Base-by-base conservation (phyloP, 106 monocot species). In the Apostasia shenzhenica region DNA sequence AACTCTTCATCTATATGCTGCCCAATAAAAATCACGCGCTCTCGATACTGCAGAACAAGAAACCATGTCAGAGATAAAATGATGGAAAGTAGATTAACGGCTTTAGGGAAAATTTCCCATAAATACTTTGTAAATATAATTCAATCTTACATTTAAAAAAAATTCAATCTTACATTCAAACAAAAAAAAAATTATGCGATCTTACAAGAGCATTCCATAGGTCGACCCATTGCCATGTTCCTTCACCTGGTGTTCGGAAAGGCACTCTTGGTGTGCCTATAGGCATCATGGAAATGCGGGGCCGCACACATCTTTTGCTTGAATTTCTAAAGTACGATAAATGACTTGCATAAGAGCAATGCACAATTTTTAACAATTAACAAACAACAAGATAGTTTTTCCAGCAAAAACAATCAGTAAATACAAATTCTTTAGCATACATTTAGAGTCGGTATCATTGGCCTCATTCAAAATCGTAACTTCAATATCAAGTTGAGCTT, bases 191-290 rank as follows among this genome's bases (percentile, higher is more conserved):
- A 8, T 47, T 13, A 26, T 26, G 26, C 26, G 5, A 55, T 74
- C 91, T 83, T 85, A 92, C 95, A 75, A 95, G 81, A 74, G 91
- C 95, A 88, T 95, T 91, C 88, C 88, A 95, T 8, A 95, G 71
- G 72, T 91, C 95, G 59, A 95, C 82, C 88, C 88, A 95, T 56
- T 91, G 88, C 82, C 86, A 91, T 50, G 84, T 86, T 78, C 91
- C 88, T 82, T 91, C 88, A 74, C 88, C 91, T 13, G 91, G 88
- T 68, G 91, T 88, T 73, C 80, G 75, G 67, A 78, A 95, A 55
- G 88, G 86, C 43, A 95, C 95, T 67, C 91, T 83, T 42, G 95
- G 95, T 41, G 84, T 82, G 41, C 91, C 95, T 63, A 91, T 81
- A 37, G 91, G 86, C 94, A 95, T 95, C 90, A 88, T 88, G 61